Evolutionary conservation across 2,329 filamentous ascomycete genomes (phyloP).

Genomic region (Cryphonectria nitschkei): DNA sequence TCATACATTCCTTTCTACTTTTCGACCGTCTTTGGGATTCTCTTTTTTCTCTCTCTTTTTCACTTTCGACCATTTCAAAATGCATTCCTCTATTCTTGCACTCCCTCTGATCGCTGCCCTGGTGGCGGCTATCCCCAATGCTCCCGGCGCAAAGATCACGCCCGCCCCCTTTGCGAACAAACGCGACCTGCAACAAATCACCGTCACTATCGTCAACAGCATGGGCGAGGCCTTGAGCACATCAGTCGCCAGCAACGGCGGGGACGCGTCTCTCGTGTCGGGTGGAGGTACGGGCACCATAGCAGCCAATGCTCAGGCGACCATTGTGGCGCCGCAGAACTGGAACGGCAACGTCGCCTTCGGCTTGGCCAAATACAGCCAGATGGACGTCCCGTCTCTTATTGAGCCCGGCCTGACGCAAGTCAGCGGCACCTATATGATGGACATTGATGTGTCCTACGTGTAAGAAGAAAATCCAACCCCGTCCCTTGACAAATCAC

Average conservation of each 20-base stretch:
- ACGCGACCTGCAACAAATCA: conserved; percentile 16
- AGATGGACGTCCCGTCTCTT: conserved; percentile 16
- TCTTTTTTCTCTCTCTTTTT: neutral
- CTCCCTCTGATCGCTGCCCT: conserved; percentile 21
- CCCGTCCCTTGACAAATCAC: neutral
- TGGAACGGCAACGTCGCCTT: conserved; percentile 28
- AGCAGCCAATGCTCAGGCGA: conserved; percentile 9
- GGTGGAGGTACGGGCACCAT: conserved; percentile 12
- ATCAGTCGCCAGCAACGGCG: conserved; percentile 21
- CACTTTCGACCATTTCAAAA: neutral
- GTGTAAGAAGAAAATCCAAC: conserved; percentile 17
- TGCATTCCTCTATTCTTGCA: conserved; percentile 12
- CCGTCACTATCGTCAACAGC: conserved; percentile 26
- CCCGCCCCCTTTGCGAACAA: conserved; percentile 12
- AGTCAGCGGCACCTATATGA: conserved; percentile 1
- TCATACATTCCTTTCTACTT: conserved; percentile 9
- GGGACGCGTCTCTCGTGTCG: neutral
- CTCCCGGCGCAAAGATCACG: conserved; percentile 12
- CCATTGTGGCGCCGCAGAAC: conserved; percentile 22
- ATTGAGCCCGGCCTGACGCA: conserved; percentile 22
- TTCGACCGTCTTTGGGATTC: neutral
- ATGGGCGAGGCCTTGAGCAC: conserved; percentile 22
- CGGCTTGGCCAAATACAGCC: conserved; percentile 3
- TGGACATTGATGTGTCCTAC: conserved; percentile 28
- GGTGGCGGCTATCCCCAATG: conserved; percentile 17